Evolutionary conservation across 2,329 filamentous ascomycete genomes (phyloP).

Genomic region (Tricladium varicosporioides): DNA sequence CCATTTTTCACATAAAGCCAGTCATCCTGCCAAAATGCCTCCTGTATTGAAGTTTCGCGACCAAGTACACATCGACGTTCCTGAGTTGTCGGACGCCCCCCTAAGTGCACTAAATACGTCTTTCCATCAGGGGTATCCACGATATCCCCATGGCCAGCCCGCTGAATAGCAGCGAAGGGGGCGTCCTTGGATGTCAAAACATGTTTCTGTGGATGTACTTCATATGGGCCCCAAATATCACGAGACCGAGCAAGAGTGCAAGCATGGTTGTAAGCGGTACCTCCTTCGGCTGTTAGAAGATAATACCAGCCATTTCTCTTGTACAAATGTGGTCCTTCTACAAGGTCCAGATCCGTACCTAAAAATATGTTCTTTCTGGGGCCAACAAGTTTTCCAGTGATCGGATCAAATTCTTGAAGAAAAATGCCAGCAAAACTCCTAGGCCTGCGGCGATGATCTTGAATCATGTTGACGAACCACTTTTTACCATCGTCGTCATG

Average conservation of each 20-base stretch:
- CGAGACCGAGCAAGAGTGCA: constrained; percentile 55
- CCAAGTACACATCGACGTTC: constrained; percentile 52
- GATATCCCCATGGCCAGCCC: constrained; percentile 52
- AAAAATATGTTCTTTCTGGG: constrained; percentile 46
- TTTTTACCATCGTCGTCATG: constrained; percentile 55
- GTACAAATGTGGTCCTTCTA: constrained; percentile 59
- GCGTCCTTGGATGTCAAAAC: constrained; percentile 52
- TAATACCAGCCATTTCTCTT: constrained; percentile 59
- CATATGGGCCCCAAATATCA: constrained; percentile 60
- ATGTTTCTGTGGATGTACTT: constrained; percentile 55
- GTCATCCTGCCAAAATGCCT: constrained; percentile 59
- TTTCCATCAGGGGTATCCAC: constrained; percentile 53
- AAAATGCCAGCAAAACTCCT: constrained; percentile 53
- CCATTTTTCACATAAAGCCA: constrained; percentile 63
- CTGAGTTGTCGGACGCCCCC: constrained; percentile 50
- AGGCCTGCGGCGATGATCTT: constrained; percentile 51
- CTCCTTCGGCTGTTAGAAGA: constrained; percentile 57
- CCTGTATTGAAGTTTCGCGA: constrained; percentile 56
- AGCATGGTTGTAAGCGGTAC: constrained; percentile 59
- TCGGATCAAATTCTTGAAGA: constrained; percentile 55
- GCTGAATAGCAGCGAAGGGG: constrained; percentile 48
- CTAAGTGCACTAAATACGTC: constrained; percentile 53
- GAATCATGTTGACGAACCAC: constrained; percentile 57
- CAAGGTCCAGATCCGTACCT: constrained; percentile 42
- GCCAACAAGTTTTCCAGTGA: constrained; percentile 41